phyloP scores from a whole-genome alignment of 495 filamentous ascomycete species.

The Amniculicola lignicola region DNA sequence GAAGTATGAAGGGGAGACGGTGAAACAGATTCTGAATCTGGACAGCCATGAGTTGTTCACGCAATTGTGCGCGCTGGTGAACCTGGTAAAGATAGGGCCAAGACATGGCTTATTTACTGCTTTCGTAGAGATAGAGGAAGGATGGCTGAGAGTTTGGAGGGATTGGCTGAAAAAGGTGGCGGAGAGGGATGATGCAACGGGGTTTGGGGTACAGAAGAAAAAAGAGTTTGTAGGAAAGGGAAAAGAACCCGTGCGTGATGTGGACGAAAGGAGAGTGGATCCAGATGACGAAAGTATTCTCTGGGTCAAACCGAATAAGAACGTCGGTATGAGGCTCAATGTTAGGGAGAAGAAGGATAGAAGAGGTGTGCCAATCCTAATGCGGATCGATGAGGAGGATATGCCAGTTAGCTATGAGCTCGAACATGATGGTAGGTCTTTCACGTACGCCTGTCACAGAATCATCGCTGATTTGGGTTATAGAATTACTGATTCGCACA shows the following conservation, averaged over 20 bases:
- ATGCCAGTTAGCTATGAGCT: slow-evolving; percentile 41
- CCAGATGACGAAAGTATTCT: slow-evolving; percentile 33
- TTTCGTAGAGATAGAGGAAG: slow-evolving; percentile 61
- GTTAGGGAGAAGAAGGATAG: slow-evolving; percentile 36
- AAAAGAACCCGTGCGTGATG: slow-evolving; percentile 11
- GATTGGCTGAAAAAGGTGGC: slow-evolving; percentile 56
- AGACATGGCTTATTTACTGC: slow-evolving; percentile 56
- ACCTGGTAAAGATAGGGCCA: slow-evolving; percentile 62
- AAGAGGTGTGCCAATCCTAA: slow-evolving; percentile 34
- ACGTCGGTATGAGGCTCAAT: slow-evolving; percentile 41
- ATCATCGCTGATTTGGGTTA: background rate
- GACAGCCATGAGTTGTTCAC: slow-evolving; percentile 68
- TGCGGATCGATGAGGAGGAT: slow-evolving; percentile 36
- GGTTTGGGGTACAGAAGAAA: background rate
- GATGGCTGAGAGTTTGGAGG: slow-evolving; percentile 63
- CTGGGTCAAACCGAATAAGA: slow-evolving; percentile 39
- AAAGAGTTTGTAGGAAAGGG: slow-evolving; percentile 5
- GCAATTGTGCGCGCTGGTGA: slow-evolving; percentile 65
- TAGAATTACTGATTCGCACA: slow-evolving; percentile 44
- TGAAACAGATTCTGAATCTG: slow-evolving; percentile 59
- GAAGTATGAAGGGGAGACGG: slow-evolving; percentile 37
- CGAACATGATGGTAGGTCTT: slow-evolving; percentile 41
- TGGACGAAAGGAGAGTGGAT: slow-evolving; percentile 8
- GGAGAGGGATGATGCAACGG: background rate
- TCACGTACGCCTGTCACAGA: background rate